A percentile compares a stretch with the other conserved stretches of the same genome.
phyloP scores from a whole-genome alignment of 768 basidiomycete genomes.

The Tremella fuciformis region DNA sequence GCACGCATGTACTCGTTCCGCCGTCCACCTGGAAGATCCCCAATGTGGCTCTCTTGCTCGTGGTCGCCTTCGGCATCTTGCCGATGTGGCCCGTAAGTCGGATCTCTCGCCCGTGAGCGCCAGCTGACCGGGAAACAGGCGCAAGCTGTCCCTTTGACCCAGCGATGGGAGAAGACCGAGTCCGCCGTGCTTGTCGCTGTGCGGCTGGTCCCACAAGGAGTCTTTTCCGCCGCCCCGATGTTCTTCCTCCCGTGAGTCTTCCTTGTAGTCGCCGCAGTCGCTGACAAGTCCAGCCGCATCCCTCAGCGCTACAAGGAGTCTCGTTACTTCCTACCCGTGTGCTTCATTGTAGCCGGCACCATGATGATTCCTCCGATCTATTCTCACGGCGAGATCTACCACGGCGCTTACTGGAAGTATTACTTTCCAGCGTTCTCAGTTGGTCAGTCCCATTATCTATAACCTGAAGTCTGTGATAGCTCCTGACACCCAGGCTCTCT shows the following conservation, averaged over 20 bases:
- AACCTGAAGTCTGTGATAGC: not conserved
- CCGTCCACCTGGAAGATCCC: slow-evolving; percentile 35
- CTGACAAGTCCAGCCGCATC: not conserved
- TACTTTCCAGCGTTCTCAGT: slow-evolving; percentile 4
- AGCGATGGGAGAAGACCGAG: slow-evolving; percentile 3
- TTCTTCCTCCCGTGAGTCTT: slow-evolving; percentile 5
- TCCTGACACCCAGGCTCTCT: not conserved
- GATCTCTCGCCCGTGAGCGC: slow-evolving; percentile 4
- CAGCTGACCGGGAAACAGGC: not conserved
- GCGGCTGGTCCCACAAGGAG: slow-evolving; percentile 24
- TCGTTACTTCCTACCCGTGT: slow-evolving; percentile 2
- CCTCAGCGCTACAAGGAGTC: not conserved
- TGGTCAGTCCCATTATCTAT: not conserved
- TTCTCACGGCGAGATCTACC: not conserved
- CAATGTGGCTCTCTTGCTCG: slow-evolving; percentile 37
- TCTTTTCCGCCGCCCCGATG: slow-evolving; percentile 4
- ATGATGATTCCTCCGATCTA: not conserved
- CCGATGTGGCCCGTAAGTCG: slow-evolving; percentile 23
- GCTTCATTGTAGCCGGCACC: not conserved
- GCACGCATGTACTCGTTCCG: slow-evolving; percentile 32
- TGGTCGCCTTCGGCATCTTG: slow-evolving; percentile 28
- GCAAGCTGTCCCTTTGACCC: not conserved
- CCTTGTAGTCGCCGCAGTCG: not conserved
- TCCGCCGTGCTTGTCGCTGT: slow-evolving; percentile 26
- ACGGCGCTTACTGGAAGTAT: not conserved